These are phyloP conservation scores for Xanthoconium purpureum DNA, from an alignment of 768 basidiomycete species.

Conservation along the genomic window DNA sequence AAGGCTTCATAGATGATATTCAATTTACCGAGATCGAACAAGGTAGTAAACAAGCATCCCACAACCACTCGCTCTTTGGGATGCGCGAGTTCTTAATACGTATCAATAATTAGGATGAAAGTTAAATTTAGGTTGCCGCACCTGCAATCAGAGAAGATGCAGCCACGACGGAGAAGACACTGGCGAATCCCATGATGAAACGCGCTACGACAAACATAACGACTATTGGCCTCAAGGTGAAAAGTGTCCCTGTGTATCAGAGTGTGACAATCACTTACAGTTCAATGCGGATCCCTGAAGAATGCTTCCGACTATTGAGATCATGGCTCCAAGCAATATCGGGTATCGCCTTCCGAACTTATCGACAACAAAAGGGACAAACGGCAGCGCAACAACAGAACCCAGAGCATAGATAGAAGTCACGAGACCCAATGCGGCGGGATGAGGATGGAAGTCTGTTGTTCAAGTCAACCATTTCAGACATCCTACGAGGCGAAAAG, in stretches of 20 bases:
- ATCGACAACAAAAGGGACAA: slow-evolving; percentile 14
- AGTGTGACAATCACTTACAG: not conserved
- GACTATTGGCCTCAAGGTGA: not conserved
- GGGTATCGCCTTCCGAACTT: not conserved
- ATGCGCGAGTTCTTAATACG: slow-evolving; percentile 10
- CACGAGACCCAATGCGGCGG: slow-evolving; percentile 31
- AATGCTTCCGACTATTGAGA: not conserved
- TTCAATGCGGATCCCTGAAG: too few species aligned
- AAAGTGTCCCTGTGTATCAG: not conserved
- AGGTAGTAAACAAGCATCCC: not conserved
- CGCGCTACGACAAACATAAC: not conserved
- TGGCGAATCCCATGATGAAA: not conserved
- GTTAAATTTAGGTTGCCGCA: not conserved
- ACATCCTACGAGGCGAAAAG: not conserved
- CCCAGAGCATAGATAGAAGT: slow-evolving; percentile 31
- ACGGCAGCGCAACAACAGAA: slow-evolving; percentile 44
- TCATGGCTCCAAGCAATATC: slow-evolving; percentile 3
- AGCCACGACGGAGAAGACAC: not conserved
- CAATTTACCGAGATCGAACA: not conserved
- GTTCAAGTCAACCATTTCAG: not conserved
- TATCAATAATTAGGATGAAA: not conserved
- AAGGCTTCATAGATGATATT: too few species aligned
- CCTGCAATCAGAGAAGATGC: not conserved
- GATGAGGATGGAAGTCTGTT: slow-evolving; percentile 54
- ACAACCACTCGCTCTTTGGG: slow-evolving; percentile 13